These are phyloP conservation scores for Chlamydomonas schloesseri DNA, from an alignment of 139 green algal genomes.

Conservation along the genomic window DNA sequence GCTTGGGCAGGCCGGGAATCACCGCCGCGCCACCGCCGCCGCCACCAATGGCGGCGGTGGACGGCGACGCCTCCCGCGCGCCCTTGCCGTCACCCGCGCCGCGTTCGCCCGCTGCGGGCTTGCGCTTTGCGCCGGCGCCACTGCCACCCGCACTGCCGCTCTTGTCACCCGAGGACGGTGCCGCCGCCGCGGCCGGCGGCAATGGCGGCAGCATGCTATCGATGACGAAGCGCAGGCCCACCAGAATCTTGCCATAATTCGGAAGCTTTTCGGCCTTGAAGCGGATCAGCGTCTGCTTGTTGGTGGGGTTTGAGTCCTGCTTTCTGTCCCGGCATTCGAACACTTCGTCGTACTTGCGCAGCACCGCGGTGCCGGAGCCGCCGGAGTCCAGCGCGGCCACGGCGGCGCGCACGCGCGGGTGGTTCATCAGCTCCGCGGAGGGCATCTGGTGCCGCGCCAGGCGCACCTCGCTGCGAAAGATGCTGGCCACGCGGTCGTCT, in stretches of 20 bases:
- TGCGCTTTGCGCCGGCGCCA: not conserved
- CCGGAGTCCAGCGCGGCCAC: not conserved
- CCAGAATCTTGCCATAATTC: not conserved
- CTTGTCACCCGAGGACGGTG: not conserved
- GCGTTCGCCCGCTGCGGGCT: no score
- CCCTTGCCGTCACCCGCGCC: no score
- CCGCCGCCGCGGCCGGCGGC: not conserved
- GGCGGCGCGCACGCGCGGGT: not conserved
- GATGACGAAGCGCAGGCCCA: not conserved
- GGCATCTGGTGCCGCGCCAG: not conserved
- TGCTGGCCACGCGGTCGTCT: not conserved
- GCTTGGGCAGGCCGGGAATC: not conserved
- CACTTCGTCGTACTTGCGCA: no score
- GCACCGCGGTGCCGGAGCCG: not conserved
- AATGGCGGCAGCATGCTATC: conserved; percentile 2
- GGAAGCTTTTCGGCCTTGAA: conserved; percentile 12
- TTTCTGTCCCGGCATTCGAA: no score
- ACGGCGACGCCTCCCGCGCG: not conserved
- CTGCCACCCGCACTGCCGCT: not conserved
- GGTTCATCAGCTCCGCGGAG: not conserved
- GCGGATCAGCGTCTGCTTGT: conserved; percentile 10
- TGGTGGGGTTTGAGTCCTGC: not conserved
- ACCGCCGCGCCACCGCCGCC: not conserved
- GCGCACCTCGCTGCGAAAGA: not conserved
- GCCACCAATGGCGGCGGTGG: not conserved